A percentile compares a stretch with the other conserved stretches of the same genome.
Conservation (phyloP, 2,329 filamentous ascomycete species). For the Cordyceps cicadae region DNA sequence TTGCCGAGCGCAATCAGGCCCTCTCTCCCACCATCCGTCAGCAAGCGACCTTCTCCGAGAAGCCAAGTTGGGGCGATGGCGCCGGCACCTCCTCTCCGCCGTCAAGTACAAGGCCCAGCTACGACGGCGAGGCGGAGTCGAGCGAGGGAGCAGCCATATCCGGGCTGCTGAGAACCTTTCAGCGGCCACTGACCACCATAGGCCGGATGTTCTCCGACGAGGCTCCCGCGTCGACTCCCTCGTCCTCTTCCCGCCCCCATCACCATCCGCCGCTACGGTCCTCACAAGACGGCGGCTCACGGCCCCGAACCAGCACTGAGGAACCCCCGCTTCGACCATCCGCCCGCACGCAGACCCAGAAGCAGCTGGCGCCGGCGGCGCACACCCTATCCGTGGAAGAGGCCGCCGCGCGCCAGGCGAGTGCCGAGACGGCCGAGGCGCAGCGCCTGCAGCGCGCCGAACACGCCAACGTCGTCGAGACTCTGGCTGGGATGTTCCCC, state of each 20-base stretch:
- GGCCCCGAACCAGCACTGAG: constrained; percentile 22
- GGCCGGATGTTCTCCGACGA: constrained; percentile 86
- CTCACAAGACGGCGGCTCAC: constrained; percentile 4
- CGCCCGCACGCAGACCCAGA: constrained; percentile 16
- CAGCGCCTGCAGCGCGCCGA: constrained; percentile 74
- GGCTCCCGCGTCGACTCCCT: constrained; percentile 21
- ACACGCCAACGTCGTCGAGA: constrained; percentile 87
- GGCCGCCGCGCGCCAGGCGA: constrained; percentile 81
- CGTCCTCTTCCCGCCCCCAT: constrained; percentile 22
- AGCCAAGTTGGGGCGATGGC: constrained; percentile 29
- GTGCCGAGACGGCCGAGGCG: constrained; percentile 81
- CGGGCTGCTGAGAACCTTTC: constrained; percentile 81
- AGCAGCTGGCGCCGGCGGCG: constrained; percentile 7
- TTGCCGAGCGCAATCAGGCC: constrained; percentile 76
- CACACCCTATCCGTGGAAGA: constrained; percentile 66
- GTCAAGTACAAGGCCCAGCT: neutral
- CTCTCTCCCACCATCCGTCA: constrained; percentile 37
- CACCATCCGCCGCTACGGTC: constrained; percentile 25
- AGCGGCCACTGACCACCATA: constrained; percentile 82
- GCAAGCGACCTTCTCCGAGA: constrained; percentile 37
- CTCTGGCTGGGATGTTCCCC: constrained; percentile 91
- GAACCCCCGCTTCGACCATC: constrained; percentile 19
- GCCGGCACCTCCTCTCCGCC: neutral
- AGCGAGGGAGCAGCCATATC: constrained; percentile 73
- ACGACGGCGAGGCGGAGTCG: constrained; percentile 32